phyloP scores from a whole-genome alignment of 495 filamentous ascomycete species.

The Penicillium chermesinum region DNA sequence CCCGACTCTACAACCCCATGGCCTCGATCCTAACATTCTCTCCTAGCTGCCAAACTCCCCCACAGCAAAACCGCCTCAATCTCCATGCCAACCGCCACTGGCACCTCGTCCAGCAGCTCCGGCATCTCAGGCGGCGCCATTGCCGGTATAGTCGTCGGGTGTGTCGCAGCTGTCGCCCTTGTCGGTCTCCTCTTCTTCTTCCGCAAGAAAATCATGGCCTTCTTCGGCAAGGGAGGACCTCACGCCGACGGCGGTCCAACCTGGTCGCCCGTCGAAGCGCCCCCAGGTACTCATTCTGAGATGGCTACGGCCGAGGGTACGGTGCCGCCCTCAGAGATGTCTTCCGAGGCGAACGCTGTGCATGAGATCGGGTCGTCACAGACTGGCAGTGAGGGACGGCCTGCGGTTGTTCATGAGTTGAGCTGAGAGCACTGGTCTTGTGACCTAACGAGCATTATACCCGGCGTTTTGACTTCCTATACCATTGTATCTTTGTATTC shows the following conservation, averaged over 20 bases:
- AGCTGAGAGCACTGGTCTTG: constrained; percentile 1
- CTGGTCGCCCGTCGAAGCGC: constrained; percentile 4
- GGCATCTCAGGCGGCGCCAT: constrained; percentile 7
- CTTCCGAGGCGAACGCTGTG: constrained; percentile 2
- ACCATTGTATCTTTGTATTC: too few species aligned
- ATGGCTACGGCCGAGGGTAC: constrained; percentile 1
- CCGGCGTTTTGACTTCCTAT: too few species aligned
- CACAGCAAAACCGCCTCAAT: background rate
- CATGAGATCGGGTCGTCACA: constrained; percentile 2
- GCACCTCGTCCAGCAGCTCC: background rate
- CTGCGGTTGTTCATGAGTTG: constrained; percentile 6
- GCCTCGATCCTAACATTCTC: background rate
- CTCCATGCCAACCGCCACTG: background rate
- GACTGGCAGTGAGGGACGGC: background rate
- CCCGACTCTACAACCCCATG: background rate
- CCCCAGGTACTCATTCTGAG: constrained; percentile 2
- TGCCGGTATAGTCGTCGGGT: constrained; percentile 9
- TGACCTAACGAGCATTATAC: background rate
- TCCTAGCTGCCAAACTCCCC: background rate
- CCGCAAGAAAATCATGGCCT: constrained; percentile 5
- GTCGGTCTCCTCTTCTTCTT: constrained; percentile 1
- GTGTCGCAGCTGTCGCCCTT: constrained; percentile 3
- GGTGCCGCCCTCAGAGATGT: constrained; percentile 3
- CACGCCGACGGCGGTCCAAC: background rate
- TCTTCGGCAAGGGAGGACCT: background rate